A percentile compares a stretch with the other conserved stretches of the same genome.
phyloP scores from a whole-genome alignment of 192 early-diverging fungal species.

The Umbelopsis ramanniana region DNA sequence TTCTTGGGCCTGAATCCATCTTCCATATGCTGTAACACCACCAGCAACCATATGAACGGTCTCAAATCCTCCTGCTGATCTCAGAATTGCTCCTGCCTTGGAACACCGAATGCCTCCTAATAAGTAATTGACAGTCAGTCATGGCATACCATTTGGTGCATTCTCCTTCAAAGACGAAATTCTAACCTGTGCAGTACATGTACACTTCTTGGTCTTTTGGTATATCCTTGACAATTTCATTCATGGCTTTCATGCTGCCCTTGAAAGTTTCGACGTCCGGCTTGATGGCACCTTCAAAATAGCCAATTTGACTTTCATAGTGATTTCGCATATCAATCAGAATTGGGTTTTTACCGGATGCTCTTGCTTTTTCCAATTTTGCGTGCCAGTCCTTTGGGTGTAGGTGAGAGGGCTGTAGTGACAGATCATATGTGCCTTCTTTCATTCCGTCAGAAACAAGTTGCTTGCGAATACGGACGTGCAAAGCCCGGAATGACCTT shows the following conservation, averaged over 20 bases:
- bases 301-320: constrained; percentile 76
- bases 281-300: constrained; percentile 69
- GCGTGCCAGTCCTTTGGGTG: constrained; percentile 70
- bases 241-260: constrained; percentile 68
- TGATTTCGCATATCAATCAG: constrained; percentile 83
- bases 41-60: constrained; percentile 73
- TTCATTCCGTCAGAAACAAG: constrained; percentile 64
- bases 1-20: constrained; percentile 51
- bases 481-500: constrained; percentile 65
- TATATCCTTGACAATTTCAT: constrained; percentile 55
- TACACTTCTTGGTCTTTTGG: constrained; percentile 65
- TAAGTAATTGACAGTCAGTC: not conserved
- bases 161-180: not conserved
- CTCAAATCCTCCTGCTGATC: constrained; percentile 60
- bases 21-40: constrained; percentile 79
- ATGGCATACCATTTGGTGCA: not conserved
- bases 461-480: constrained; percentile 69
- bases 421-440: constrained; percentile 55
- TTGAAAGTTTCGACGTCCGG: constrained; percentile 76
- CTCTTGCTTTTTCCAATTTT: constrained; percentile 47
- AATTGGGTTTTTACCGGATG: constrained; percentile 45
- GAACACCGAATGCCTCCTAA: constrained; percentile 79
- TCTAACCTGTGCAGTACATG: constrained; percentile 75
- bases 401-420: constrained; percentile 69
- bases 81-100: constrained; percentile 77